Conservation (phyloP, 1,284 basidiomycete genomes). For the Ceratobasidium sp. region DNA sequence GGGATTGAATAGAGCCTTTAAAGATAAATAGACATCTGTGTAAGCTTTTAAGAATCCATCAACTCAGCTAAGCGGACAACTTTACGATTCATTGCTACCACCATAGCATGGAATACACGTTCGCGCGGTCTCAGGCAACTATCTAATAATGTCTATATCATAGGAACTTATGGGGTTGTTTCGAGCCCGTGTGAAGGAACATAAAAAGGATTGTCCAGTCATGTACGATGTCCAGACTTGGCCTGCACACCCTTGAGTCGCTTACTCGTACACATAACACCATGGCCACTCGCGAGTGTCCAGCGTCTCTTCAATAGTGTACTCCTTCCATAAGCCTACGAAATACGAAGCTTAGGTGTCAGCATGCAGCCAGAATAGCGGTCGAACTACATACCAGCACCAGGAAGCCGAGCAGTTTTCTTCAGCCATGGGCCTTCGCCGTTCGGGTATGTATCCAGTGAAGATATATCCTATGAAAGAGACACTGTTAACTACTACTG, state of each 20-base stretch:
- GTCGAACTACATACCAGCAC: background rate
- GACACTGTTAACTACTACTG: background rate
- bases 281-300: constrained; percentile 13
- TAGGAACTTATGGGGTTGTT: no score
- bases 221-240: no score
- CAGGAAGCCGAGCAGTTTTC: background rate
- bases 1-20: background rate
- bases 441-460: constrained; percentile 3
- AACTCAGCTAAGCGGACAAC: no score
- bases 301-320: constrained; percentile 7
- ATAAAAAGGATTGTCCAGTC: no score
- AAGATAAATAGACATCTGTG: no score
- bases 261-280: constrained; percentile 31
- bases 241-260: no score
- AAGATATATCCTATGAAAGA: background rate
- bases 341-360: background rate
- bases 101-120: no score
- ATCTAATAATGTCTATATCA: no score
- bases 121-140: no score
- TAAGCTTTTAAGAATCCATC: no score
- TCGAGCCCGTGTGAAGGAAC: no score
- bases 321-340: background rate
- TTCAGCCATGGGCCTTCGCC: constrained; percentile 14
- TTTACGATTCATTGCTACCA: no score
- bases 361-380: background rate